phyloP scores from a whole-genome alignment of 2,329 filamentous ascomycete genomes.

The Fusarium mangiferae region DNA sequence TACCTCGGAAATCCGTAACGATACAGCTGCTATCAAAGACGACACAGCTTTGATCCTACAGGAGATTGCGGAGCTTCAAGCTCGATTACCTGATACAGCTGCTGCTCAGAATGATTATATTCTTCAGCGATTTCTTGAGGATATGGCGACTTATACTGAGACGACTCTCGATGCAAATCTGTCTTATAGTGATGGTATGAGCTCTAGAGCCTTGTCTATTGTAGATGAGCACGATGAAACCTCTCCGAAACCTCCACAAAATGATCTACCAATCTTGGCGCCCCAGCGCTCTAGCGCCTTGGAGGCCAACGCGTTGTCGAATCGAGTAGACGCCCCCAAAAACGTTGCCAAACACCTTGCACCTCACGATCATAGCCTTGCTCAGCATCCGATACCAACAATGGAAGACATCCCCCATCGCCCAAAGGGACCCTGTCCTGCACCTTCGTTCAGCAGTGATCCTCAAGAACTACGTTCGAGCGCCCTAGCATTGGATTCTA shows the following conservation, averaged over 20 bases:
- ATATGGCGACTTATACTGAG: constrained; percentile 20
- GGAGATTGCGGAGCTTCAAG: constrained; percentile 9
- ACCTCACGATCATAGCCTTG: too few species aligned
- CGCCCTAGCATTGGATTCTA: too few species aligned
- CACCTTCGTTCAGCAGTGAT: too few species aligned
- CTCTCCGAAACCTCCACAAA: fast-evolving
- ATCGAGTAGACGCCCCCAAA: too few species aligned
- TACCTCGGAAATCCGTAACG: not conserved
- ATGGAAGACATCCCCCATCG: too few species aligned
- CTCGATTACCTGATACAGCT: not conserved
- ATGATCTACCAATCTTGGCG: fast-evolving
- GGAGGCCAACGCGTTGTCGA: too few species aligned
- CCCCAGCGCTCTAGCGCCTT: too few species aligned
- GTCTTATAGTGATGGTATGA: not conserved
- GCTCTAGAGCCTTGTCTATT: not conserved
- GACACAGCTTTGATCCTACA: constrained; percentile 6
- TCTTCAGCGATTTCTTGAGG: constrained; percentile 12
- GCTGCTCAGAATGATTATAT: not conserved
- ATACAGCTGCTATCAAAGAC: constrained; percentile 18
- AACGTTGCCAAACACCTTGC: too few species aligned
- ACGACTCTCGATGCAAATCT: not conserved
- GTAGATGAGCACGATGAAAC: not conserved
- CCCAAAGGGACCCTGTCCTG: too few species aligned
- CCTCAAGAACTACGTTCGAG: too few species aligned
- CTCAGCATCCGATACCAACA: too few species aligned